Base-by-base conservation (phyloP, 176 grass and related monocot species). In the Ampelocalamus luodianensis region DNA sequence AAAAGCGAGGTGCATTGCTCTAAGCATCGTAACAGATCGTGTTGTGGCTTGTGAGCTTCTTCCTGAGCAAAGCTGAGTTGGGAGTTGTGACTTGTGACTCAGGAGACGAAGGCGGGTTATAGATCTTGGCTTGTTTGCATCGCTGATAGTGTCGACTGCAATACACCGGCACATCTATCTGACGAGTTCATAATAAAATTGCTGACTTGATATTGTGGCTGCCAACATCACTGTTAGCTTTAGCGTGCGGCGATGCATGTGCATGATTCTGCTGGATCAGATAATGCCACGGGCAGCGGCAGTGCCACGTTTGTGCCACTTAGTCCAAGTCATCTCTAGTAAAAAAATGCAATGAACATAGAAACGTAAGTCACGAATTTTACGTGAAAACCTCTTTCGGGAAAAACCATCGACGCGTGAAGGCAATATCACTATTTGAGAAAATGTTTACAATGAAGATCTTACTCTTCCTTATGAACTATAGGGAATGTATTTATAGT, bases 1-100 rank as follows among this genome's bases (percentile, higher is more conserved):
- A 23, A 71, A 40, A 17, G 59, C 15, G 17, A 61, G 67, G 6
- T 65, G 72, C 71, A 22, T 65, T 53, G 60, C 82, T 40, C 82
- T 53, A 24, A 84, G 15, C 71, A 84, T 75, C 5, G 3, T 74
- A 3, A 36, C 63, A 80, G 29, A 38, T 2, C 4, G 16, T 70
- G 34, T 8, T 29, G 2, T 22, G 29, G 17, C 29, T n/a, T 50
- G 44, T 1, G 46, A 4, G 49, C 48, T 68, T 81, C 67, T 5
- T 16, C 38, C 16, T 34, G 68, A 46, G 51, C 17, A 60, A 73
- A 62, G 51, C 51, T 49, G 54, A 83, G 13, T 17, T 75, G 5
- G 9, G 60, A 13, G 4, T 1, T 75, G 22, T 16, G 67, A 15
- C 26, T 40, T 37, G 3, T 3, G 27, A 39, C n/a, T 46, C 3